phyloP scores from a whole-genome alignment of 768 basidiomycete species.

The Naganishia antarctica region DNA sequence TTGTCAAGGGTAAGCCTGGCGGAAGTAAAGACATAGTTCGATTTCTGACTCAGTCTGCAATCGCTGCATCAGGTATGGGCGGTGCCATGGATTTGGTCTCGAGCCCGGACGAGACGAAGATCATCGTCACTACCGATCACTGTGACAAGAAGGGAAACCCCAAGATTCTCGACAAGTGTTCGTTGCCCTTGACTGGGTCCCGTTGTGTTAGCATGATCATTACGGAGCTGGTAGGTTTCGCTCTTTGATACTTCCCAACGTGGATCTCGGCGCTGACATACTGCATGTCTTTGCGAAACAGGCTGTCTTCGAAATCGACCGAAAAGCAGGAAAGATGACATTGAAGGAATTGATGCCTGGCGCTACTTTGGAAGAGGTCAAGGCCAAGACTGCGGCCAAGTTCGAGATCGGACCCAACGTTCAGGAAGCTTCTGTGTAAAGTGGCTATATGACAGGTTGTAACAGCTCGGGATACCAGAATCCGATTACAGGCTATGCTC shows the following conservation, averaged over 20 bases:
- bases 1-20: slow-evolving; percentile 30
- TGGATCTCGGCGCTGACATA: neutral
- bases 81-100: slow-evolving; percentile 95
- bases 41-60: neutral
- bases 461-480: neutral
- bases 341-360: slow-evolving; percentile 76
- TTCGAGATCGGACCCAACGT: slow-evolving; percentile 52
- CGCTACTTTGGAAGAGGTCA: slow-evolving; percentile 74
- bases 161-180: slow-evolving; percentile 76
- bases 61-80: slow-evolving; percentile 56
- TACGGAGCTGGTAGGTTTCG: slow-evolving; percentile 61
- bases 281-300: neutral
- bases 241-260: neutral
- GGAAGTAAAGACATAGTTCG: neutral
- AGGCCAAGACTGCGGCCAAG: slow-evolving; percentile 78
- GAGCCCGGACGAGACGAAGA: slow-evolving; percentile 85
- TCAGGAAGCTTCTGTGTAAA: slow-evolving; percentile 19
- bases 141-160: slow-evolving; percentile 80
- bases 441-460: neutral
- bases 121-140: slow-evolving; percentile 84
- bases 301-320: slow-evolving; percentile 74
- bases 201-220: slow-evolving; percentile 82
- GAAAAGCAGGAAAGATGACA: slow-evolving; percentile 62
- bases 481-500: too few relatives aligned
- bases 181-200: slow-evolving; percentile 80